Evolutionary conservation across 768 basidiomycete species (phyloP).

Genomic region (Saitozyma podzolica): DNA sequence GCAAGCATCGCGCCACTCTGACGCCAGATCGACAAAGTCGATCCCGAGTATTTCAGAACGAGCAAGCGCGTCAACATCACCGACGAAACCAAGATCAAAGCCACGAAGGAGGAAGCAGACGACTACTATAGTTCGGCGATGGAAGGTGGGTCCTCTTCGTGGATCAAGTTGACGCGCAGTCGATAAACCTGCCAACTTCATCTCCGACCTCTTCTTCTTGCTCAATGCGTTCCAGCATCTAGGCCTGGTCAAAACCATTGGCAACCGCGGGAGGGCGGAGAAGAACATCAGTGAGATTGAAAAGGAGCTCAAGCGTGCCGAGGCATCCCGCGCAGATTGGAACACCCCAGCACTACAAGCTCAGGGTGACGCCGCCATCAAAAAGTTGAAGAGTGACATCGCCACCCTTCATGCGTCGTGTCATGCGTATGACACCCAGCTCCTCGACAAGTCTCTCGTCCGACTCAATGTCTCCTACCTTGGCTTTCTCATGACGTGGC

Average conservation of each 20-base stretch:
- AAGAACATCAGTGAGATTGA: constrained; percentile 60
- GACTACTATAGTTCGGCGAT: constrained; percentile 61
- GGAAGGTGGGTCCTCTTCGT: background rate
- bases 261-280: constrained; percentile 61
- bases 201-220: constrained; percentile 91
- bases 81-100: constrained; percentile 92
- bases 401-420: constrained; percentile 70
- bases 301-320: constrained; percentile 73
- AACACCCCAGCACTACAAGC: constrained; percentile 70
- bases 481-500: constrained; percentile 90
- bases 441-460: constrained; percentile 81
- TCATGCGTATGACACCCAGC: constrained; percentile 77
- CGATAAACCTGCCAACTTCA: constrained; percentile 81
- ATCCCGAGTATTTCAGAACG: constrained; percentile 73
- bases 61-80: constrained; percentile 71
- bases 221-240: constrained; percentile 84
- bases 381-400: constrained; percentile 73
- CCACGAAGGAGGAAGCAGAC: constrained; percentile 80
- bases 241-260: constrained; percentile 78
- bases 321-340: constrained; percentile 73
- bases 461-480: constrained; percentile 77
- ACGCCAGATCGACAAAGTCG: constrained; percentile 82
- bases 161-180: constrained; percentile 5
- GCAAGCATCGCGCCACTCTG: constrained; percentile 6
- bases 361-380: constrained; percentile 74